phyloP scores from a whole-genome alignment of 257 asterid species.

The Ocimum tenuiflorum region DNA sequence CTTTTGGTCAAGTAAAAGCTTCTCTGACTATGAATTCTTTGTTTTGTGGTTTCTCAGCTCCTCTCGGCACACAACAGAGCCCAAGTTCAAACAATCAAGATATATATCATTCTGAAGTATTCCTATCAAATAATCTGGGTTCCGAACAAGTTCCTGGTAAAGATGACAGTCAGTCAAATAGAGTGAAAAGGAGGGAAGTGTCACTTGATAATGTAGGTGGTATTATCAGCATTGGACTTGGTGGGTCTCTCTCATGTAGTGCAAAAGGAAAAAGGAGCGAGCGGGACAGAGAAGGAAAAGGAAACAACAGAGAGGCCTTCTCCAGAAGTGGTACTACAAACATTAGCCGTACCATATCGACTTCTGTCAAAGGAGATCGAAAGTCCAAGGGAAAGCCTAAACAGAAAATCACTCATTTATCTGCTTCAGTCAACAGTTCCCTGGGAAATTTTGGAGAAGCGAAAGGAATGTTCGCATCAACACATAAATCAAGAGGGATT shows the following conservation, averaged over 20 bases:
- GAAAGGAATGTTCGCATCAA: slow-evolving; percentile 44
- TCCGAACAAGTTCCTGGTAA: slow-evolving; percentile 43
- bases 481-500: slow-evolving; percentile 42
- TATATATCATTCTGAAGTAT: slow-evolving; percentile 41
- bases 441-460: slow-evolving; percentile 58
- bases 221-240: slow-evolving; percentile 43
- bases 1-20: background rate
- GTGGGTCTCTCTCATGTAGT: slow-evolving; percentile 59
- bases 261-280: slow-evolving; percentile 89
- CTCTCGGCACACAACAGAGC: slow-evolving; percentile 56
- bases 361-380: slow-evolving; percentile 67
- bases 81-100: slow-evolving; percentile 56
- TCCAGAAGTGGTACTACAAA: slow-evolving; percentile 66
- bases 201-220: slow-evolving; percentile 67
- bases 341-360: slow-evolving; percentile 44
- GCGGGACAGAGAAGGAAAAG: slow-evolving; percentile 79
- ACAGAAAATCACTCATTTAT: slow-evolving; percentile 71
- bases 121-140: slow-evolving; percentile 34
- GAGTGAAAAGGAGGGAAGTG: slow-evolving; percentile 62
- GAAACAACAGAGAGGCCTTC: slow-evolving; percentile 49
- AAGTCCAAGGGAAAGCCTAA: slow-evolving; percentile 71
- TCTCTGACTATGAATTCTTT: slow-evolving; percentile 5
- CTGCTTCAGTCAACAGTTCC: slow-evolving; percentile 64
- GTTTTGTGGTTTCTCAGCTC: slow-evolving; percentile 38
- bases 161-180: slow-evolving; percentile 51